Conservation (phyloP, 768 basidiomycete species). For the Paxillus involutus region DNA sequence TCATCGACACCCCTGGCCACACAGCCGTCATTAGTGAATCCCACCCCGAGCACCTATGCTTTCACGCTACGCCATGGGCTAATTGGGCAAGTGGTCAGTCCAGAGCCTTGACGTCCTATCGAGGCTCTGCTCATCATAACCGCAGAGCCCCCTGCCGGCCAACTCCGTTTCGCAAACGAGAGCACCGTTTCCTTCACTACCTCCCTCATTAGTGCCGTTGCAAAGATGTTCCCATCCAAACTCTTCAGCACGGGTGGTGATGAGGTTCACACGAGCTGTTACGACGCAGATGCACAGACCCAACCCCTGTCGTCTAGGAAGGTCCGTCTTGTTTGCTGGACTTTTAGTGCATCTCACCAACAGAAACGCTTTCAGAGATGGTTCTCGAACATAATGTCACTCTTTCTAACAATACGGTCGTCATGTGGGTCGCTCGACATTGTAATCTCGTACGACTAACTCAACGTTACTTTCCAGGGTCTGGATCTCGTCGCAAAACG, state of each 20-base stretch:
- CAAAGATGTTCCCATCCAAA: constrained; percentile 48
- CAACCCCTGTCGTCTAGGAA: constrained; percentile 54
- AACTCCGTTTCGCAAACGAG: constrained; percentile 63
- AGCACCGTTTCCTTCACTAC: constrained; percentile 55
- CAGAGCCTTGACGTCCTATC: neutral
- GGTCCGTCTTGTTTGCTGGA: constrained; percentile 18
- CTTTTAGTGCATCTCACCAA: neutral
- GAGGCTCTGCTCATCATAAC: neutral
- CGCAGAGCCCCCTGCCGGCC: constrained; percentile 65
- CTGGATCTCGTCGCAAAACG: constrained; percentile 70
- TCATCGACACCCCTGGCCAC: constrained; percentile 76
- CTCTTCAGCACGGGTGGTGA: constrained; percentile 78
- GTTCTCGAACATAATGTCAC: constrained; percentile 53
- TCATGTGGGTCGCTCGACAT: constrained; percentile 42
- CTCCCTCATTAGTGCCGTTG: constrained; percentile 48
- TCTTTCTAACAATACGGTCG: constrained; percentile 49
- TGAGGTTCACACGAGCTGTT: constrained; percentile 67
- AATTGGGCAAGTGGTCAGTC: constrained; percentile 46
- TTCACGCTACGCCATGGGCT: constrained; percentile 49
- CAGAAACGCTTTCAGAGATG: constrained; percentile 50
- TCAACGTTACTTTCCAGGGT: constrained; percentile 40
- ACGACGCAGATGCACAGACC: constrained; percentile 57
- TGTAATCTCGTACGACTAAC: constrained; percentile 4
- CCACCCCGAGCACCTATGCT: constrained; percentile 67
- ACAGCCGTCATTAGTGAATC: constrained; percentile 59